Evolutionary conservation across 345 rosid species (phyloP), one percentile per base, ranked within the genome.

Genomic region (Gossypium raimondii): DNA sequence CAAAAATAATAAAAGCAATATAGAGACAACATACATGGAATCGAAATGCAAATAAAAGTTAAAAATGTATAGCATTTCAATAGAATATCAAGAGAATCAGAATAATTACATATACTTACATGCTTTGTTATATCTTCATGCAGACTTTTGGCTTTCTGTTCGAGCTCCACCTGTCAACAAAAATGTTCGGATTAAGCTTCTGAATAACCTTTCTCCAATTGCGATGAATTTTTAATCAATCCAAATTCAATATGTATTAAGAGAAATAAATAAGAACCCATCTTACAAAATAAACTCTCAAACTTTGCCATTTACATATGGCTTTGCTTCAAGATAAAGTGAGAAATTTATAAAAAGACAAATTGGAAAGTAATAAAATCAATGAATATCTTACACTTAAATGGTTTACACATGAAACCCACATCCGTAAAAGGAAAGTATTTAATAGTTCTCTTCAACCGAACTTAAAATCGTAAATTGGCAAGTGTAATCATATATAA

Each of bases 71-170:
- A 17, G n/a, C 17, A 1, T 69, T 52, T 48, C 44, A 7, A 51
- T 47, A 13, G 41, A 8, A 50, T 25, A 69, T 50, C 56, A 50
- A 48, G 8, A 68, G 56, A 47, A 67, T 22, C 55, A 22, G 72
- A 22, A 7, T 69, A 11, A 25, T 50, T 69, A 48, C n/a, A 50
- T 48, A 47, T 48, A 24, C 72, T 2, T 47, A 69, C 73, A 50
- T 69, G 24, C 43, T 50, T 69, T 9, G 59, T 69, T 69, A 69
- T 8, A 69, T 69, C 73, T 48, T 69, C 59, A 69, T 69, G 73
- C 59, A 69, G 44, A 69, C 58, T 50, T 69, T 29, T 69, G 20
- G 73, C 73, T 43, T 69, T 69, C 73, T 69, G 13, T 9, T 69
- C 73, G 13, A 69, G 44, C 58, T 69, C 73, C 12, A 25, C 59